Evolutionary conservation across 257 asterid species (phyloP), one percentile per base, ranked within the genome.

Genomic region (Orobanche coerulescens): DNA sequence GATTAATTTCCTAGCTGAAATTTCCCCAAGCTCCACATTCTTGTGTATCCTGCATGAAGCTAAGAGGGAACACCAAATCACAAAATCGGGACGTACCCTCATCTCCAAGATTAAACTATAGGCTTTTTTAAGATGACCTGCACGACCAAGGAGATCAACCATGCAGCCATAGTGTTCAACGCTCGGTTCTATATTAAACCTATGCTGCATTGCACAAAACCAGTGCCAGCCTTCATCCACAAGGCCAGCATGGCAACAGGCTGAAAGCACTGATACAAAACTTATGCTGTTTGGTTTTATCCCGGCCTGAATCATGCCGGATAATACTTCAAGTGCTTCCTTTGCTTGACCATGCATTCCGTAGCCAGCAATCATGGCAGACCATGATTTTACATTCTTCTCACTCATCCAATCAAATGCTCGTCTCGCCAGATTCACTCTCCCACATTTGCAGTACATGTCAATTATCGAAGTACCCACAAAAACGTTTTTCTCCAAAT

Each of bases 361-460:
- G 48, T 93, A 89, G 43, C 98, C 97, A 51, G 96, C 84, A 64
- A 93, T 82, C 95, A 93, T 68, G 54, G 98, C 95, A 4, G 97
- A 77, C 96, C 98, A 93, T 30, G 96, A 78, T 73, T 83, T 93
- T 14, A 89, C 88, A 59, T 93, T 93, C 82, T 80, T 93, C 18
- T 37, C 80, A 11, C 67, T 75, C 94, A 88, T 84, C 72, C 82
- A 76, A 48, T 81, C 66, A 31, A 93, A 93, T 25, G 79, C 83
- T 50, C 74, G 74, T 79, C 89, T 89, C 10, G 96, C 97, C 76
- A 68, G 69, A 39, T 60, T 66, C 20, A 84, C 79, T 70, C 87
- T 80, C 58, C 98, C 98, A 20, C 94, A 84, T 76, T 86, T 93
- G 88, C 94, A 79, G 74, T 89, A 93, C 98, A 93, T 86, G 79